Conservation (phyloP, 2,329 filamentous ascomycete species). For the Xylaria hypoxylon region DNA sequence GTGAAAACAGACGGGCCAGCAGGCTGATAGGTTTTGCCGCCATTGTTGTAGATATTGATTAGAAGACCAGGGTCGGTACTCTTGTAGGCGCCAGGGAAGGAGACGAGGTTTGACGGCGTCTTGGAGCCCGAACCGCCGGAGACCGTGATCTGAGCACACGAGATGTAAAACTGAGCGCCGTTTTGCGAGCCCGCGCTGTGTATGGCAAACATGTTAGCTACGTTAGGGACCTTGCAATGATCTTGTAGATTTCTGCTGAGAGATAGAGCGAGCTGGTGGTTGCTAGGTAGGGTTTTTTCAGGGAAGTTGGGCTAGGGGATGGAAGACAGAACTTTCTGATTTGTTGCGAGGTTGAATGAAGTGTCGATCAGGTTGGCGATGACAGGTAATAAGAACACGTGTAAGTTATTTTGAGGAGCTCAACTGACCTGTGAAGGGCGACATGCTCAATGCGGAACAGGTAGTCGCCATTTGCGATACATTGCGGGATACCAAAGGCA, state of each 20-base stretch:
- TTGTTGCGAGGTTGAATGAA: no score
- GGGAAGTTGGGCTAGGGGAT: no score
- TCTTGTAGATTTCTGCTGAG: no score
- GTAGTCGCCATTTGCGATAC: constrained; percentile 53
- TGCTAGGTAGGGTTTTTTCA: no score
- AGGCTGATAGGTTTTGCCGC: constrained; percentile 46
- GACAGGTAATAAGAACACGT: no score
- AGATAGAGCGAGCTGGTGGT: no score
- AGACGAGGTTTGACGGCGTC: constrained; percentile 45
- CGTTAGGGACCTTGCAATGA: background rate
- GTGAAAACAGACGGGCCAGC: constrained; percentile 40
- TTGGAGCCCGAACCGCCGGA: constrained; percentile 49
- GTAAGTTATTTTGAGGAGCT: background rate
- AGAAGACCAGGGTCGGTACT: constrained; percentile 50
- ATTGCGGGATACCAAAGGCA: constrained; percentile 51
- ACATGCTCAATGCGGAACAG: constrained; percentile 55
- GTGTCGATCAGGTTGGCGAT: no score
- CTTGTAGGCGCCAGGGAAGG: constrained; percentile 55
- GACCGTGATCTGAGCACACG: constrained; percentile 52
- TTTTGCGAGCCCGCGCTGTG: constrained; percentile 45
- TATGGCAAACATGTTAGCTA: constrained; percentile 8
- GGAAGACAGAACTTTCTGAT: background rate
- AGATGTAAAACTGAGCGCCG: constrained; percentile 54
- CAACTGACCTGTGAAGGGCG: constrained; percentile 48
- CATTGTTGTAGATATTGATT: constrained; percentile 52